A percentile compares a stretch with the other conserved stretches of the same genome.
These are phyloP conservation scores for Leucogyrophana mollusca DNA, from an alignment of 768 basidiomycete genomes.

Conservation along the genomic window DNA sequence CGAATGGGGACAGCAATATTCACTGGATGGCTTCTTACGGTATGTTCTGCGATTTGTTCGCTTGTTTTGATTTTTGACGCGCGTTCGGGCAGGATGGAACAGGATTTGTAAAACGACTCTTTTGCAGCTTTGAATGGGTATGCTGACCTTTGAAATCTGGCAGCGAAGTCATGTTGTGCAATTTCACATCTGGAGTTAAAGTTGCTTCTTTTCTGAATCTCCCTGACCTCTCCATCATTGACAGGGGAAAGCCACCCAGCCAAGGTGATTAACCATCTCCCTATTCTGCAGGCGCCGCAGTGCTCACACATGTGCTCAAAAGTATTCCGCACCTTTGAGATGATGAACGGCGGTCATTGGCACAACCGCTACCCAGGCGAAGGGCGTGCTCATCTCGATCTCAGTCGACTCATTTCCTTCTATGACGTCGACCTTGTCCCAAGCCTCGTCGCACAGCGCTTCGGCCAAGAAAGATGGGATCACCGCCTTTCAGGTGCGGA, in stretches of 20 bases:
- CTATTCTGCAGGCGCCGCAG: background rate
- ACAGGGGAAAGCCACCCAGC: background rate
- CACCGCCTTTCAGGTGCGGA: slow-evolving; percentile 16
- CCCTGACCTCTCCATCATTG: background rate
- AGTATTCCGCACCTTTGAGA: slow-evolving; percentile 5
- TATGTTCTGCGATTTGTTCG: background rate
- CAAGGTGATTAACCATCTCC: background rate
- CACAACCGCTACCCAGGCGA: slow-evolving; percentile 26
- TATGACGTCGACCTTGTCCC: slow-evolving; percentile 23
- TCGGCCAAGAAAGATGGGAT: slow-evolving; percentile 15
- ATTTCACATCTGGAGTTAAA: slow-evolving; percentile 40
- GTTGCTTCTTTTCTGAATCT: slow-evolving; percentile 39
- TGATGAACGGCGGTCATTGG: slow-evolving; percentile 18
- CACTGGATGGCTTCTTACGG: slow-evolving; percentile 35
- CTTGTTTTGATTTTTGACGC: too few species aligned
- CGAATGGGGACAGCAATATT: slow-evolving; percentile 28
- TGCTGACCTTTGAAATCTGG: background rate
- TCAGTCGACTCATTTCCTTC: slow-evolving; percentile 21
- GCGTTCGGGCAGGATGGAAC: slow-evolving; percentile 50
- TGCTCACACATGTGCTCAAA: background rate
- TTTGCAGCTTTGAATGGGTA: background rate
- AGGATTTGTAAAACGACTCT: slow-evolving; percentile 40
- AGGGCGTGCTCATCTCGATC: slow-evolving; percentile 20
- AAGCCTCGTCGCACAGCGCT: slow-evolving; percentile 15
- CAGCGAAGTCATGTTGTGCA: slow-evolving; percentile 50